Conservation (phyloP, 306 rosid species). For the Begonia peltatifolia region DNA sequence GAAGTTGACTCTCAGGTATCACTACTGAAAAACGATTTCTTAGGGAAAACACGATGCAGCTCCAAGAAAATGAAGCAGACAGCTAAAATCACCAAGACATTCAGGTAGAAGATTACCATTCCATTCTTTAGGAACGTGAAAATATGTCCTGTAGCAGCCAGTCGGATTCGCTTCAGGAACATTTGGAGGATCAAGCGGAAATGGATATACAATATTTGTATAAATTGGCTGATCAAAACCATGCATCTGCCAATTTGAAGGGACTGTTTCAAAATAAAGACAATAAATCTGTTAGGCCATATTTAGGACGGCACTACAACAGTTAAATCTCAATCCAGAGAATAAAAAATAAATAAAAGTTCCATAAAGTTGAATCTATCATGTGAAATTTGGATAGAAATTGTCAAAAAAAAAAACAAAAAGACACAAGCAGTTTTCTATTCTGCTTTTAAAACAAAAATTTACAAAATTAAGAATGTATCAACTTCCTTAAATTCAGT, state of each 20-base stretch:
- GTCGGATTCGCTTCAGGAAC: conserved; percentile 73
- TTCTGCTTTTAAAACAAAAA: too few relatives aligned
- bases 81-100: background rate
- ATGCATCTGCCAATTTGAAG: conserved; percentile 95
- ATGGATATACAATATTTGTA: conserved; percentile 62
- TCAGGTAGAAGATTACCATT: conserved; percentile 35
- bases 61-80: conserved; percentile 4
- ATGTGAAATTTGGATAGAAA: too few relatives aligned
- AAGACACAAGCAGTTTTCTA: too few relatives aligned
- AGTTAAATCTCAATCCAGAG: too few relatives aligned
- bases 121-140: conserved; percentile 77
- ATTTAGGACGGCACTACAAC: too few relatives aligned
- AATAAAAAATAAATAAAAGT: too few relatives aligned
- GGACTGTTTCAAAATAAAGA: conserved; percentile 51
- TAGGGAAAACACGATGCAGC: background rate
- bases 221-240: conserved; percentile 90
- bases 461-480: too few relatives aligned
- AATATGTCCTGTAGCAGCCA: conserved; percentile 74
- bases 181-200: conserved; percentile 73
- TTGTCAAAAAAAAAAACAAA: too few relatives aligned
- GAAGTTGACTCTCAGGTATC: too few relatives aligned
- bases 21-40: background rate
- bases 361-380: too few relatives aligned
- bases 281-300: conserved; percentile 1
- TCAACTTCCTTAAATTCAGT: too few relatives aligned